Evolutionary conservation across 331 rosid genomes (phyloP), one percentile per base, ranked within the genome.

Genomic region (Cucumis variabilis): DNA sequence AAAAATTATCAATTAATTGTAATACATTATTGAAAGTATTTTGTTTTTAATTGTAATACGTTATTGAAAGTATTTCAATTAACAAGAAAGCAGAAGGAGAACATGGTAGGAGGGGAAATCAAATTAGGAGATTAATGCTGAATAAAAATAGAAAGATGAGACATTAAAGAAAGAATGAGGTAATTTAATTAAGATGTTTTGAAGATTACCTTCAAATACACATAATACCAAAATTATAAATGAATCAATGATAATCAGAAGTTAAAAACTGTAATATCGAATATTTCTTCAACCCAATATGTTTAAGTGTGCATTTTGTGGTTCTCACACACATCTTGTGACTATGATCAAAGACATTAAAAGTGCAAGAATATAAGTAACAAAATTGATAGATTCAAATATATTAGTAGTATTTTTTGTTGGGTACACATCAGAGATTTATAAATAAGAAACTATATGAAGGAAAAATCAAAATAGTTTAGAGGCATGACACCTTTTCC

Each of bases 251-350:
- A 20, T 60, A 16, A 28, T 48, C 82, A 60, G 20, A 58, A 81
- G 85, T 81, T 80, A 17, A 53, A 79, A 53, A 80, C 84, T 27
- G 17, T 15, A 80, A 58, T 27, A 27, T 9, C 24, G 20, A 15
- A n/a, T 14, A 19, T 15, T 51, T 53, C 50, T 2, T 51, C 27
- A 9, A 55, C 48, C 9, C 11, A 80, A 80, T 10, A 24, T 19
- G 5, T 76, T 48, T 76, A 1, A 46, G 33, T 33, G 20, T 48
- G 63, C 37, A 46, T 5, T 28, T 55, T 58, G 24, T 27, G 69
- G 85, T 81, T 81, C 85, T 58, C n/a, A 58, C 16, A 55, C 85
- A 81, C 68, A 80, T 80, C 25, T 53, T 58, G 16, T 81, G 70
- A 30, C 51, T 28, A 20, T 25, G 68, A 80, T 17, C 19, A 20